Conservation (phyloP, 805 yeast genomes). For the Barnettozyma salicaria region DNA sequence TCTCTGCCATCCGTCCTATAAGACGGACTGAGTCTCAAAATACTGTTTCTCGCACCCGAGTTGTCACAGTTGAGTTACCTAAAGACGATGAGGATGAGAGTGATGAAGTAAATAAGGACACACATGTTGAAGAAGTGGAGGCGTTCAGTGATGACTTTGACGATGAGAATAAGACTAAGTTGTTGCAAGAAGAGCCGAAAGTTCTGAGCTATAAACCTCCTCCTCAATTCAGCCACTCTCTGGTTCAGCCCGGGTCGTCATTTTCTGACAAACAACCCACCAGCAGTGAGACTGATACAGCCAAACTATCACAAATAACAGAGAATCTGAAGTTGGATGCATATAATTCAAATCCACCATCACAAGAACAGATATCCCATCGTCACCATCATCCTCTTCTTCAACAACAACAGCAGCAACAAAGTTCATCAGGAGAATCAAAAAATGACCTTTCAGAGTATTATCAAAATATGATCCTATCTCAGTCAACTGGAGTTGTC, state of each 20-base stretch:
- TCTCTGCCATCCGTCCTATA: conserved; percentile 19
- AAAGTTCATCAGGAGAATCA: conserved; percentile 17
- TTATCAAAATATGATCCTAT: conserved; percentile 38
- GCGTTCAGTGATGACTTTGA: conserved; percentile 20
- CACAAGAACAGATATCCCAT: not conserved
- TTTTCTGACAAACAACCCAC: conserved; percentile 3
- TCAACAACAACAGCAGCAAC: conserved; percentile 5
- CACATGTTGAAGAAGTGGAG: conserved; percentile 22
- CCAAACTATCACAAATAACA: conserved; percentile 7
- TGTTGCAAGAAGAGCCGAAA: conserved; percentile 3
- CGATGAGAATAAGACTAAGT: not conserved
- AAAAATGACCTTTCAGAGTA: conserved; percentile 27
- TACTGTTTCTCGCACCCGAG: conserved; percentile 1
- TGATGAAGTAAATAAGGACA: conserved; percentile 7
- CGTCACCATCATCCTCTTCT: conserved; percentile 5
- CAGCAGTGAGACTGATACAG: not conserved
- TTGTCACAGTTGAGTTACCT: conserved; percentile 16
- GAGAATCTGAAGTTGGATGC: conserved; percentile 8
- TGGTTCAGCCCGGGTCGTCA: conserved; percentile 10
- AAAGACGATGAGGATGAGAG: conserved; percentile 13
- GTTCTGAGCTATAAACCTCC: conserved; percentile 21
- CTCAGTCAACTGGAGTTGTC: conserved; percentile 50
- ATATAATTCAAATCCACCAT: not conserved
- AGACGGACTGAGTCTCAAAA: conserved; percentile 22
- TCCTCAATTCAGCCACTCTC: conserved; percentile 22